These are phyloP conservation scores for Daldinia bambusicola DNA, from an alignment of 495 filamentous ascomycete genomes.

Conservation along the genomic window DNA sequence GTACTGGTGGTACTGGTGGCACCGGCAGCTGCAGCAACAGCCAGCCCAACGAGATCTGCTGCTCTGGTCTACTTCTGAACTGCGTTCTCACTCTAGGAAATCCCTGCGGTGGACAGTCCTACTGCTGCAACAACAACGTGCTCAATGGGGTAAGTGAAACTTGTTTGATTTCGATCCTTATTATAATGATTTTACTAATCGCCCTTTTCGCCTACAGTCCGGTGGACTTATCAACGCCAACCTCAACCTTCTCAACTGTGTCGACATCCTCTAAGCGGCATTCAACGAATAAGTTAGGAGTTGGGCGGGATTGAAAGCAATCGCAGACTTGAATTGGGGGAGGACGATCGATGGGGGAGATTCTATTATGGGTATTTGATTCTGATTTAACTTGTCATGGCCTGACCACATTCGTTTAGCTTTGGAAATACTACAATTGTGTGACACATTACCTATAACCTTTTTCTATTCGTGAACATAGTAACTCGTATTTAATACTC, in stretches of 20 bases:
- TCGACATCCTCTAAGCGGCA: constrained; percentile 13
- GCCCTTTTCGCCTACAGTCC: neutral
- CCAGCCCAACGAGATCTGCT: constrained; percentile 37
- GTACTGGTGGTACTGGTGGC: constrained; percentile 6
- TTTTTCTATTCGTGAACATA: neutral
- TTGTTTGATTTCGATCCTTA: neutral
- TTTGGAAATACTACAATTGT: constrained; percentile 20
- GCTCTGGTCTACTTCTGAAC: constrained; percentile 16
- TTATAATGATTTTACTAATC: constrained; percentile 4
- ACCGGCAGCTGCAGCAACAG: constrained; percentile 31
- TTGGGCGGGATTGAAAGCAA: neutral
- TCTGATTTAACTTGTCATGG: constrained; percentile 35
- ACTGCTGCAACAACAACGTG: constrained; percentile 29
- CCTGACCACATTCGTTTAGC: constrained; percentile 44
- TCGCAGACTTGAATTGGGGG: constrained; percentile 4
- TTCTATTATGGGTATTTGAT: neutral
- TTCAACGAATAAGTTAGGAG: neutral
- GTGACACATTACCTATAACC: constrained; percentile 1
- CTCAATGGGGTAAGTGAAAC: constrained; percentile 14
- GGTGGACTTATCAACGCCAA: constrained; percentile 16
- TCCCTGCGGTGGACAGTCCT: constrained; percentile 26
- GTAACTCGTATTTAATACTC: neutral
- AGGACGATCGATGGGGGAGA: constrained; percentile 9
- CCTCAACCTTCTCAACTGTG: constrained; percentile 38
- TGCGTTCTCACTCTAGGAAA: constrained; percentile 21